Evolutionary conservation across 495 filamentous ascomycete genomes (phyloP), one percentile per base, ranked within the genome.

Genomic region (Sabuloglossum arenarium): DNA sequence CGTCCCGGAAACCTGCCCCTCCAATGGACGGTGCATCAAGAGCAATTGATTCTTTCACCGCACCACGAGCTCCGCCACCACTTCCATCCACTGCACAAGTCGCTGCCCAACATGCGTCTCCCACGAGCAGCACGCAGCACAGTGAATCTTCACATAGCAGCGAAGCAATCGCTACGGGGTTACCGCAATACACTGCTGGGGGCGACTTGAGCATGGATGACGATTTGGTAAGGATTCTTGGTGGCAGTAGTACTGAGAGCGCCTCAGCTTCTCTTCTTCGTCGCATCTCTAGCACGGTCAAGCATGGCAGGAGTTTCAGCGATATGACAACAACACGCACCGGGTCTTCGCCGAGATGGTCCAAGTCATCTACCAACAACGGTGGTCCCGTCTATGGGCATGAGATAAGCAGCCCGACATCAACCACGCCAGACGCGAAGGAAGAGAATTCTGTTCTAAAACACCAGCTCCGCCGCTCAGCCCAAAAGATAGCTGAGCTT

Each of bases 241-340:
- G 79, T 3, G 79, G 83, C 51, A 85, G 88, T 45, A 75, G 75
- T 43, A 74, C 75, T 21, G 77, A 79, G 21, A 72, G 71, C 56
- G 68, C 66, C 9, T 66, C 64, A 59, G 71, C 76, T 12, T 88
- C 85, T 1, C 83, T 95, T 56, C 68, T 96, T 54, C 85, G 88
- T 37, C 81, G 86, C 29, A 82, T 95, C 30, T 96, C 93, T 1
- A 93, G 89, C 63, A 86, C 86, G 25, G 86, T 95, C 34, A 86
- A 87, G 51, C 91, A 99, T 66, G 85, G 85, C n/a, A 79, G 93
- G 46, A 94, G 83, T 66, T 86, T 81, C 65, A 96, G 90, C 65
- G 84, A 84, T 62, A 73, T 75, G 58, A 78, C 77, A 19, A 78
- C 77, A 19, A 68, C 71, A 8, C 67, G 73, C 12, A 60, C 70